Conservation (phyloP, 2,329 filamentous ascomycete species). For the Parascedosporium putredinis region DNA sequence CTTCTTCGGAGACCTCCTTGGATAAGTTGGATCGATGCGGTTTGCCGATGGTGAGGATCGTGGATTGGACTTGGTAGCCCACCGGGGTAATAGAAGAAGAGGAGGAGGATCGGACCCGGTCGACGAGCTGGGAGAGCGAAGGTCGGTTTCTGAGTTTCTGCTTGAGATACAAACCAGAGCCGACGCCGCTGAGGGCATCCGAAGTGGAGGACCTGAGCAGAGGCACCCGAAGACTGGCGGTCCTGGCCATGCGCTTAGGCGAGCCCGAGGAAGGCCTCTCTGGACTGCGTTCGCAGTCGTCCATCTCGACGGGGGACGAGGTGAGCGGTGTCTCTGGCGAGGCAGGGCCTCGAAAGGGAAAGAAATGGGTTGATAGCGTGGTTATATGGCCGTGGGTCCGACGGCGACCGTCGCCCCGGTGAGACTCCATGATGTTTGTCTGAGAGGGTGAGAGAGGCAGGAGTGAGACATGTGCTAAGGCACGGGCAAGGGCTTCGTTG, state of each 20-base stretch:
- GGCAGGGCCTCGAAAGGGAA: not conserved
- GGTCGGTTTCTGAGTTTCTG: not conserved
- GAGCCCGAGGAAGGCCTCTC: not conserved
- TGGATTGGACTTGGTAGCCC: not conserved
- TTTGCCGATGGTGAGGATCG: not conserved
- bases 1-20: not conserved
- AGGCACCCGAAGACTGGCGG: not conserved
- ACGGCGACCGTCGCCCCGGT: too few species aligned
- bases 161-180: not conserved
- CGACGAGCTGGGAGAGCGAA: conserved; percentile 2
- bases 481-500: too few species aligned
- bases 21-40: not conserved
- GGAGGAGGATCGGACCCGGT: not conserved
- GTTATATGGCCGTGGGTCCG: not conserved
- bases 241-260: not conserved
- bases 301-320: not conserved
- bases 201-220: not conserved
- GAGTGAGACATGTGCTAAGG: too few species aligned
- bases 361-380: not conserved
- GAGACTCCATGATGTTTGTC: too few species aligned
- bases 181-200: not conserved
- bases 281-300: not conserved
- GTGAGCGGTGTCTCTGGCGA: not conserved
- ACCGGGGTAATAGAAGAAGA: too few species aligned
- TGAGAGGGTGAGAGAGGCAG: too few species aligned